Evolutionary conservation across 305 asterid species (phyloP).

Genomic region (Fraxinus xanthoxyloides): DNA sequence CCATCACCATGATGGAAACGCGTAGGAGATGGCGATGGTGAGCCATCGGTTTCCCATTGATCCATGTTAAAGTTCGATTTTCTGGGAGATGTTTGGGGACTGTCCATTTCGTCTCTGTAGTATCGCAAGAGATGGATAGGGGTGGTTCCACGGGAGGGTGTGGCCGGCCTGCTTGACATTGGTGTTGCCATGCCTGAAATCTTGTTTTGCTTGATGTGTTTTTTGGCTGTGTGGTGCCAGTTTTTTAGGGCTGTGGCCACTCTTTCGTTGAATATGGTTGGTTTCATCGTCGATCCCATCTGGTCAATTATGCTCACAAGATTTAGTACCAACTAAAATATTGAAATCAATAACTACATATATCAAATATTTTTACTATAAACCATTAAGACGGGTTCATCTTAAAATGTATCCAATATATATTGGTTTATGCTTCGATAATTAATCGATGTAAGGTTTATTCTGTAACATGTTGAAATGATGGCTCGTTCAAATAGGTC

Average conservation of each 20-base stretch:
- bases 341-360: too few relatives aligned
- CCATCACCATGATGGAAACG: conserved; percentile 31
- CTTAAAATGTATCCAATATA: not conserved
- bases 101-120: conserved; percentile 42
- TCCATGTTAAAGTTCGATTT: conserved; percentile 32
- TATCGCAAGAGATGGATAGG: conserved; percentile 72
- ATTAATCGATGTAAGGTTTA: too few relatives aligned
- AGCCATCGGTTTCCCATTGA: conserved; percentile 44
- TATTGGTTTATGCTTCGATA: not conserved
- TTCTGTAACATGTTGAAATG: not conserved
- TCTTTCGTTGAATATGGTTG: conserved; percentile 81
- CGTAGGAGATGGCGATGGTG: conserved; percentile 39
- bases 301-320: conserved; percentile 9
- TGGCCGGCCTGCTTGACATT: conserved; percentile 50
- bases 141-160: conserved; percentile 63
- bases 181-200: conserved; percentile 42
- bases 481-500: too few relatives aligned
- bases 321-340: not conserved
- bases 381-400: not conserved
- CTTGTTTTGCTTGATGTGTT: conserved; percentile 58
- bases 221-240: conserved; percentile 90
- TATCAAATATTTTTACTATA: too few relatives aligned
- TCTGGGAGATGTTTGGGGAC: conserved; percentile 40
- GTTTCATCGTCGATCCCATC: conserved; percentile 97
- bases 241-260: conserved; percentile 63